Evolutionary conservation across 1,284 basidiomycete species (phyloP).

Genomic region (Mycosarcoma maydis): DNA sequence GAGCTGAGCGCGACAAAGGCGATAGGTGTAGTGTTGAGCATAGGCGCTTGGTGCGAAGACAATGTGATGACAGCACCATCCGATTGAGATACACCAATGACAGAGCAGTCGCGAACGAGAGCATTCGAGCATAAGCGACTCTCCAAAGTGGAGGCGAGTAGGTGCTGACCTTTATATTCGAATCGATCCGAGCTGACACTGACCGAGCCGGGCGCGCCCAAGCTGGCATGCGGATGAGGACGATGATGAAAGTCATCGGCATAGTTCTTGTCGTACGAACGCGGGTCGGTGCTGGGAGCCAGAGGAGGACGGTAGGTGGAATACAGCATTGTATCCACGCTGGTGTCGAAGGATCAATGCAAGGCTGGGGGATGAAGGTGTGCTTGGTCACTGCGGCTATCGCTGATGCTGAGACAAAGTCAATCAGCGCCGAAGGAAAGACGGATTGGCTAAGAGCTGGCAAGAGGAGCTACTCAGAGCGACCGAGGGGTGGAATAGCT

Average conservation of each 20-base stretch:
- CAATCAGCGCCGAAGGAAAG: too few species aligned
- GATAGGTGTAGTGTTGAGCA: constrained; percentile 9
- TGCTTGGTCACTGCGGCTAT: too few species aligned
- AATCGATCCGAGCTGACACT: constrained; percentile 16
- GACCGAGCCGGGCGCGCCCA: constrained; percentile 2
- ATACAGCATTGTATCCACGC: constrained; percentile 12
- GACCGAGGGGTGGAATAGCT: too few species aligned
- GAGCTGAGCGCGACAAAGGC: constrained; percentile 37
- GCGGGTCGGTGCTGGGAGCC: constrained; percentile 3
- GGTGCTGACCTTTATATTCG: constrained; percentile 16
- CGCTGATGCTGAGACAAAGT: too few species aligned
- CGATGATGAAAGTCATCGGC: constrained; percentile 5
- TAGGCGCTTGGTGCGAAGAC: neutral
- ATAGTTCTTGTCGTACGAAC: constrained; percentile 5
- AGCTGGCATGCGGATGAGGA: neutral
- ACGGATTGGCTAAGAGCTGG: too few species aligned
- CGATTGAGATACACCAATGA: constrained; percentile 28
- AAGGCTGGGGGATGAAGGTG: too few species aligned
- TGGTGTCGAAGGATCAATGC: too few species aligned
- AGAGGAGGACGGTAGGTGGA: constrained; percentile 21
- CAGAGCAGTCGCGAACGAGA: constrained; percentile 41
- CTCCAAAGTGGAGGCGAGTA: constrained; percentile 23
- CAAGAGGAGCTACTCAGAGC: too few species aligned
- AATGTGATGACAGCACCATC: constrained; percentile 14
- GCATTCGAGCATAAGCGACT: constrained; percentile 15